Percentiles rank a stretch among this genome's conserved stretches.
Evolutionary conservation across 2,329 filamentous ascomycete species (phyloP).

Genomic region (Aspergillus tubingensis): DNA sequence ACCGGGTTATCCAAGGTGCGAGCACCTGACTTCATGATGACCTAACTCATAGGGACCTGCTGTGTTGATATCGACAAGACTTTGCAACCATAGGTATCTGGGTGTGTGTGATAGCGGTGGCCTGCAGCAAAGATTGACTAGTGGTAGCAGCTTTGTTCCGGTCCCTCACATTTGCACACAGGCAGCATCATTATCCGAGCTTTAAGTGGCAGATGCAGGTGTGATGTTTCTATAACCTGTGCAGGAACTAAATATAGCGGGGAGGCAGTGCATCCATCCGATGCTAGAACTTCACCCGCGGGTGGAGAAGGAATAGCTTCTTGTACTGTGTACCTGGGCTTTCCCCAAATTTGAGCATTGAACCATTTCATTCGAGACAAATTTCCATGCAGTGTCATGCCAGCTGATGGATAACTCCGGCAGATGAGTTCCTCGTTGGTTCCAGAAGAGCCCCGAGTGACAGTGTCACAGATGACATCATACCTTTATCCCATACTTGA

Average conservation of each 20-base stretch:
- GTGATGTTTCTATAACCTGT: conserved; percentile 3
- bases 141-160: background rate
- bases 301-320: background rate
- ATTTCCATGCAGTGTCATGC: background rate
- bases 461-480: background rate
- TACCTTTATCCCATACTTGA: background rate
- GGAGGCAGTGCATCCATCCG: conserved; percentile 11
- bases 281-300: background rate
- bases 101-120: background rate
- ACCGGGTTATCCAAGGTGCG: background rate
- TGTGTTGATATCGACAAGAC: background rate
- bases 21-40: conserved; percentile 17
- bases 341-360: background rate
- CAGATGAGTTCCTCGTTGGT: background rate
- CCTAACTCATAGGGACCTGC: background rate
- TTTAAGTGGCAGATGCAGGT: conserved; percentile 7
- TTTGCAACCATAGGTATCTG: background rate
- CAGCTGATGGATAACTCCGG: background rate
- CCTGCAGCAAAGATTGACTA: background rate
- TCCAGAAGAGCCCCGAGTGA: background rate
- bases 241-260: conserved; percentile 16
- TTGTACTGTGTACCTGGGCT: background rate
- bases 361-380: background rate
- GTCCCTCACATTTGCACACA: background rate
- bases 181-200: conserved; percentile 15